Evolutionary conservation across 2,329 filamentous ascomycete species (phyloP), one percentile per base, ranked within the genome.

Genomic region (Stagonosporopsis cucurbitacearum): DNA sequence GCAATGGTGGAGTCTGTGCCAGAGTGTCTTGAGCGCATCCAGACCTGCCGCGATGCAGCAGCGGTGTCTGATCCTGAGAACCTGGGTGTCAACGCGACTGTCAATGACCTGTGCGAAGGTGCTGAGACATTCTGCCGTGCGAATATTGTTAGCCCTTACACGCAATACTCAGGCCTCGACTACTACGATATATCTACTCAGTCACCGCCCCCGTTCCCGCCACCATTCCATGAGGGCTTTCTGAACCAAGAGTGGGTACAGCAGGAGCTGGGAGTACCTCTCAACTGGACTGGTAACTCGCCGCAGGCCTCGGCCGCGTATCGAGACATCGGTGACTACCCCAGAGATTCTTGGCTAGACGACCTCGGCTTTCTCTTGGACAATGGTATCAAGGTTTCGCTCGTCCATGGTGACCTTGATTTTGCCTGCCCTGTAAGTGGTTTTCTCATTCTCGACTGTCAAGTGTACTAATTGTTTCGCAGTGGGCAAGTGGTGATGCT

Each of bases 201-300:
- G 43, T 50, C 45, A 4, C 60, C 66, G 37, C 56, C 65, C 19
- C 59, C 66, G 17, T 57, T 11, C 75, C 54, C 64, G 26, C 58
- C 51, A 1, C 58, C 64, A 2, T 63, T 62, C 30, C 56, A 62
- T 13, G 57, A 60, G 15, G 63, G 61, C 12, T 64, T 50, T 19
- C n/a, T 64, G 39, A 84, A 82, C 66, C 79, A 83, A 58, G 72
- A 77, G 9, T 80, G 80, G 67, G 81, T 86, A 0, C 84, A 86
- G 61, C 68, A 70, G 1, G 84, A 83, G 0, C 77, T 88, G 1
- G 86, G 86, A 6, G 82, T 84, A 0, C 83, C 83, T 0, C 68
- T 86, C n/a, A 86, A 87, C 68, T 65, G 63, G 51, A 54, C 51
- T 2, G 51, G 51, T 12, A 54, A 28, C 42, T 63, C 63, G 3